These are phyloP conservation scores for Eimeria maxima DNA, from an alignment of 169 alveolate species.

Conservation along the genomic window DNA sequence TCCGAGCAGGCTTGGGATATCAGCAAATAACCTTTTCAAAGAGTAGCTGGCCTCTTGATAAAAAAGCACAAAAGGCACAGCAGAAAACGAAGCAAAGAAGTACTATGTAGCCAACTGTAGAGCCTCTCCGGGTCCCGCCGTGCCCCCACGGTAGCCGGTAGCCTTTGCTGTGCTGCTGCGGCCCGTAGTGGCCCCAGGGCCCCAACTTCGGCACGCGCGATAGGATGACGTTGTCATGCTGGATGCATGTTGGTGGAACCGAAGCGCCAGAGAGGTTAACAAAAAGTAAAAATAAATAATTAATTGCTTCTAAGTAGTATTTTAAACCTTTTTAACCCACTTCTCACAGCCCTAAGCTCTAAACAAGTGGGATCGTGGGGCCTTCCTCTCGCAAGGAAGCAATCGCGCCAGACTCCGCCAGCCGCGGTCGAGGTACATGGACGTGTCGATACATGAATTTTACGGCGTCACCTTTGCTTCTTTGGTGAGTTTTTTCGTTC, in stretches of 20 bases:
- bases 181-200: slow-evolving; percentile 32
- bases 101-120: not conserved
- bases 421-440: slow-evolving; percentile 29
- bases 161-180: slow-evolving; percentile 16
- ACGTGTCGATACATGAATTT: not conserved
- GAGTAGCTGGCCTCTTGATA: slow-evolving; percentile 10
- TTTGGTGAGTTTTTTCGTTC: not conserved
- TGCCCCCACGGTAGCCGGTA: slow-evolving; percentile 40
- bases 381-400: not conserved
- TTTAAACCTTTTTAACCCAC: not conserved
- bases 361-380: not conserved
- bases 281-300: not conserved
- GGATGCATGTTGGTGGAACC: too few species aligned
- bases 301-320: not conserved
- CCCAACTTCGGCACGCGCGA: slow-evolving; percentile 17
- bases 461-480: not conserved
- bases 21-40: not conserved
- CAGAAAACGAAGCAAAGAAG: not conserved
- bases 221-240: not conserved
- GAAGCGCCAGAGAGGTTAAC: not conserved
- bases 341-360: not conserved
- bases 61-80: slow-evolving; percentile 22
- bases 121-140: not conserved
- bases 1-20: slow-evolving; percentile 37
- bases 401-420: slow-evolving; percentile 26